These are phyloP conservation scores for Urochloa ruziziensis DNA, from an alignment of 176 grass and related monocot genomes.

Conservation along the genomic window DNA sequence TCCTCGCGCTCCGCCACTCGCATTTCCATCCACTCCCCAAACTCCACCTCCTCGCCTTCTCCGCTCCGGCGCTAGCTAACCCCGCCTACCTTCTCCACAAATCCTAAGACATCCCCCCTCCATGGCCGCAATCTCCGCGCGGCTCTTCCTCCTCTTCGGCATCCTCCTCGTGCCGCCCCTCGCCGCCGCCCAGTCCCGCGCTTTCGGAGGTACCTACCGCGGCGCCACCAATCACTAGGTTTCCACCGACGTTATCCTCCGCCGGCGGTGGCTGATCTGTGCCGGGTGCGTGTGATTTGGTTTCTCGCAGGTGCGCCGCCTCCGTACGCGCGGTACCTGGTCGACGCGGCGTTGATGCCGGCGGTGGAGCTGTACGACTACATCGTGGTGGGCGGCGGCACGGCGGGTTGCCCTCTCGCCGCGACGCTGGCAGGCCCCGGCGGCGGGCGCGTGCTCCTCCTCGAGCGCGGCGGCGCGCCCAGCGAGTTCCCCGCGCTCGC, in stretches of 20 bases:
- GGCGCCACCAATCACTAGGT: not conserved
- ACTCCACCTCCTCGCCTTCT: slow-evolving; percentile 24
- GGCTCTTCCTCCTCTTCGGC: not conserved
- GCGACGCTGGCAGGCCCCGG: slow-evolving; percentile 57
- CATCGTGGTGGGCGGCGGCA: slow-evolving; percentile 84
- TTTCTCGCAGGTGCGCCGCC: slow-evolving; percentile 19
- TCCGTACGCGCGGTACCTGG: slow-evolving; percentile 54
- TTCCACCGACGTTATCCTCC: not conserved
- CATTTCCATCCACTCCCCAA: slow-evolving; percentile 33
- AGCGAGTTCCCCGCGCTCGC: slow-evolving; percentile 61
- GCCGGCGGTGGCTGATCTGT: not conserved
- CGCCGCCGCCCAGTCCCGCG: not conserved
- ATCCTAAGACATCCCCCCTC: not conserved
- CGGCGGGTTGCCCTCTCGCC: slow-evolving; percentile 68
- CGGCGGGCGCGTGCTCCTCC: slow-evolving; percentile 47
- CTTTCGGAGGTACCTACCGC: slow-evolving; percentile 30
- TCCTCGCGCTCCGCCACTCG: not conserved
- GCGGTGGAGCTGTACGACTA: slow-evolving; percentile 74
- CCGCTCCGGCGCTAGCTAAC: slow-evolving; percentile 16
- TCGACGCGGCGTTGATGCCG: slow-evolving; percentile 49
- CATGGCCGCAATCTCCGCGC: not conserved
- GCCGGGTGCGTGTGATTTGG: not conserved
- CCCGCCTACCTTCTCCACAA: not conserved
- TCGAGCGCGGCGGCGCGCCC: slow-evolving; percentile 71
- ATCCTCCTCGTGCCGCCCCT: slow-evolving; percentile 1